These are phyloP conservation scores for Colletotrichum destructivum DNA, from an alignment of 2,329 filamentous ascomycete species.

Conservation along the genomic window DNA sequence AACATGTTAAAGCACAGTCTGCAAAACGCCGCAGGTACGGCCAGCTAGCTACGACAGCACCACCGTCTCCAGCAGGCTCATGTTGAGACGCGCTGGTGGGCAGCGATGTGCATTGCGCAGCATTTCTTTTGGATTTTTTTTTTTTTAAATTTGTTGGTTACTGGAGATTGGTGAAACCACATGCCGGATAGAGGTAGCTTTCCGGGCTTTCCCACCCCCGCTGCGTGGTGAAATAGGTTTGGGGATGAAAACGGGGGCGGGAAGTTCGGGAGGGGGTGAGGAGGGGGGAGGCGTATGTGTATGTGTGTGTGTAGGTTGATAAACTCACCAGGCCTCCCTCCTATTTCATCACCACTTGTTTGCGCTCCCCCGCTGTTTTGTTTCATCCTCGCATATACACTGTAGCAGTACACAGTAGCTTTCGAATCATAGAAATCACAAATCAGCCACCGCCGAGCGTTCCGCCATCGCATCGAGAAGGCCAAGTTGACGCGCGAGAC, in stretches of 20 bases:
- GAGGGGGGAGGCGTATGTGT: neutral
- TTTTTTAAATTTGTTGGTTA: too few relatives aligned
- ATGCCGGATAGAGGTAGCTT: conserved; percentile 20
- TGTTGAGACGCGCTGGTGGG: neutral
- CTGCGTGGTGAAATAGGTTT: neutral
- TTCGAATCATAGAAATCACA: neutral
- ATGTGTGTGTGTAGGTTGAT: conserved; percentile 8
- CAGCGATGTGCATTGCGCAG: conserved; percentile 15
- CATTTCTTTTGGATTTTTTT: neutral
- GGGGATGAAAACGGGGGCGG: neutral
- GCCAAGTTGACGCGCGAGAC: too few relatives aligned
- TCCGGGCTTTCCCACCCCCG: conserved; percentile 1
- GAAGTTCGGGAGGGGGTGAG: conserved; percentile 1
- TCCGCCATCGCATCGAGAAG: neutral
- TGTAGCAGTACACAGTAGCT: neutral
- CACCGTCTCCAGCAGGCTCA: neutral
- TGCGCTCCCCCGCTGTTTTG: neutral
- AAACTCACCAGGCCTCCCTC: conserved; percentile 23
- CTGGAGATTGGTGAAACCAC: conserved; percentile 28
- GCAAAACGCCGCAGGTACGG: neutral
- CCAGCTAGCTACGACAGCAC: too few relatives aligned
- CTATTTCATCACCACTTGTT: neutral
- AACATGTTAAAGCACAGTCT: too few relatives aligned
- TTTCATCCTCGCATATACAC: neutral
- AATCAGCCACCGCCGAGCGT: neutral